Evolutionary conservation across 2,329 filamentous ascomycete genomes (phyloP), one percentile per base, ranked within the genome.

Genomic region (Alternaria conjuncta): DNA sequence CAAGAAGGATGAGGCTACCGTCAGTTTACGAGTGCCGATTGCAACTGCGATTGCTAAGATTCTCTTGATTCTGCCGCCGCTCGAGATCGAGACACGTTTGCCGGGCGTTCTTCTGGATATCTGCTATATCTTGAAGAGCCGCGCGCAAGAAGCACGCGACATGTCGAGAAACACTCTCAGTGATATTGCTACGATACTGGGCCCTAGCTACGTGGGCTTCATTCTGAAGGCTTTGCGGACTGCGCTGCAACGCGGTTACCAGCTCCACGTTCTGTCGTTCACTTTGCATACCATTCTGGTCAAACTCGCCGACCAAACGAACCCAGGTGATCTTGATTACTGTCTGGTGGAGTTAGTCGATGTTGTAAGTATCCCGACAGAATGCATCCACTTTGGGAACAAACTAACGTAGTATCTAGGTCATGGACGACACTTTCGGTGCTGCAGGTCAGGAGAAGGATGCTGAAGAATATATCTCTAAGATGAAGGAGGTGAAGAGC

Each of bases 371-470:
- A 55, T 21, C 32, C 13, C 5, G 2, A 28, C 0, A 6, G 5
- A 25, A 18, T 10, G n/a, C 15, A 13, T 21, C 2, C 28, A 46
- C 4, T 6, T 12, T 11, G 11, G 0, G n/a, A 28, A 12, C 25
- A 28, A 32, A 30, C 60, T 63, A 28, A 63, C n/a, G 5, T 15
- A 11, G 1, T 25, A n/a, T 21, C 6, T 26, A 63, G 60, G 44
- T 98, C 67, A 96, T 99, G 92, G 96, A 99, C 74, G 96, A 99
- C 76, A 96, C 96, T 12, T 99, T 99, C 75, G 96, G 96, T 28
- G 88, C 89, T 6, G 91, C 92, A 32, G 96, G 96, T 2, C 92
- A 97, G 81, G 95, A 99, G 76, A 99, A 99, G 80, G 96, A 99
- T 73, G 95, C 95, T 0, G 94, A 97, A 72, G 96, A 94, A 57